A percentile compares a stretch with the other conserved stretches of the same genome.
These are phyloP conservation scores for Endotrypanum monterogeii DNA, from an alignment of 208 protist genomes.

Conservation along the genomic window DNA sequence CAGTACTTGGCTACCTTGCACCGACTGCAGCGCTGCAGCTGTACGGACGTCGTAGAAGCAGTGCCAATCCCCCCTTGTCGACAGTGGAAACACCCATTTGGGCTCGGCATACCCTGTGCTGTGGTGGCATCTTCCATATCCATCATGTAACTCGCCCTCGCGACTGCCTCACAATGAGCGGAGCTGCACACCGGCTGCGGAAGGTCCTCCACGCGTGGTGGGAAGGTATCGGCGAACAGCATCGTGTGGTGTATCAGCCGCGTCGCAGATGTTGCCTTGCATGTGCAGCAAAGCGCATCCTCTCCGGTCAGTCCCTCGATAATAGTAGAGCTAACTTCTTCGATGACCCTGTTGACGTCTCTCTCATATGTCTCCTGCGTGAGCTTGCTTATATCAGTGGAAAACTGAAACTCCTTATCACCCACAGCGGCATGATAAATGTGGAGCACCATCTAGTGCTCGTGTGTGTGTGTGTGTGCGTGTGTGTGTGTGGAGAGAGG, in stretches of 20 bases:
- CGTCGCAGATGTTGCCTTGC: slow-evolving; percentile 37
- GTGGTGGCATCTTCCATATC: slow-evolving; percentile 48
- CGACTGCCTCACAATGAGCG: slow-evolving; percentile 35
- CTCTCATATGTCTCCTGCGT: slow-evolving; percentile 37
- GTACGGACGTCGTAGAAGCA: slow-evolving; percentile 6
- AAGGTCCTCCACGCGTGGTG: slow-evolving; percentile 57
- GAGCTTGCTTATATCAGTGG: slow-evolving; percentile 39
- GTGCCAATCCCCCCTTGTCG: slow-evolving; percentile 18
- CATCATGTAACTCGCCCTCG: slow-evolving; percentile 41
- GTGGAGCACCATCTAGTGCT: slow-evolving; percentile 43
- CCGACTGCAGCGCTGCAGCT: slow-evolving; percentile 59
- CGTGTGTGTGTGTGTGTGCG: too few relatives aligned
- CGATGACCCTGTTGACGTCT: slow-evolving; percentile 33
- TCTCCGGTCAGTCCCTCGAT: slow-evolving; percentile 43
- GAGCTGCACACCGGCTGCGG: slow-evolving; percentile 49
- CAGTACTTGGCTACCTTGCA: slow-evolving; percentile 82
- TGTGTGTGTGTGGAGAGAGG: not conserved
- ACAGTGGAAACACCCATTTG: slow-evolving; percentile 54
- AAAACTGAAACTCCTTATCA: slow-evolving; percentile 64
- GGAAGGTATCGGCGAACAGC: slow-evolving; percentile 45
- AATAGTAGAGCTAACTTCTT: slow-evolving; percentile 51
- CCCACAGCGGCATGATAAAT: slow-evolving; percentile 57
- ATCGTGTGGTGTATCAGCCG: slow-evolving; percentile 67
- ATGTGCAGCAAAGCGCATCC: slow-evolving; percentile 43
- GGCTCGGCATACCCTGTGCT: slow-evolving; percentile 16